Evolutionary conservation across 148 eudicot genomes (phyloP), one percentile per base, ranked within the genome.

Genomic region (Drosera capensis): DNA sequence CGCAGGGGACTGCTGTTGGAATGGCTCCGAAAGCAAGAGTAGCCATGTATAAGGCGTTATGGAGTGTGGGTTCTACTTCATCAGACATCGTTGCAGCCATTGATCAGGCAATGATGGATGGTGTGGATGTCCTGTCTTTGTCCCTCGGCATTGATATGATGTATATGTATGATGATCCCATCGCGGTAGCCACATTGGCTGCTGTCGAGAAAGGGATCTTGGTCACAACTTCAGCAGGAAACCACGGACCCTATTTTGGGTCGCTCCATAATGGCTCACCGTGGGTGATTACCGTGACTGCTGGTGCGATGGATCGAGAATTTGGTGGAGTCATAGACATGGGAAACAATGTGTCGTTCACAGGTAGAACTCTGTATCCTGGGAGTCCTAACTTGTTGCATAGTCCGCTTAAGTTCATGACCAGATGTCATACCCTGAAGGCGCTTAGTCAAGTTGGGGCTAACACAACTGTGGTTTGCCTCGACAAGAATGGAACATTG

Each of bases 31-130:
- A 54, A 1, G 76, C 94, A 29, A 65, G 78, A 25, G 63, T 82
- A 30, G 86, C 94, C 5, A 45, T 78, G 37, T 82, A 82, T 49
- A 82, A 82, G 62, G 82, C 63, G 17, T 55, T 78, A 1, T 82
- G 74, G 79, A 73, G 70, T 0, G 79, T 65, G 11, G 77, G 75
- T 0, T 37, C 26, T 1, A 62, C 39, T 25, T 5, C 59, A 8
- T 67, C 86, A 0, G 93, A 82, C 29, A 46, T 71, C 8, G 52
- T 80, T 0, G 82, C 82, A 0, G 88, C 74, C 7, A 53, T 80
- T 8, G 88, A 80, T 47, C 70, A 65, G 25, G 88, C 88, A 0
- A 66, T 80, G 1, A 23, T 23, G 0, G 94, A 82, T 23, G 86
- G 86, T 1, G 94, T 82, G 1, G 86, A 78, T 42, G 67, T 80